Percentiles rank a stretch among this genome's conserved stretches.
These are phyloP conservation scores for Takashimella tepidaria DNA, from an alignment of 1,284 basidiomycete species.

Conservation along the genomic window DNA sequence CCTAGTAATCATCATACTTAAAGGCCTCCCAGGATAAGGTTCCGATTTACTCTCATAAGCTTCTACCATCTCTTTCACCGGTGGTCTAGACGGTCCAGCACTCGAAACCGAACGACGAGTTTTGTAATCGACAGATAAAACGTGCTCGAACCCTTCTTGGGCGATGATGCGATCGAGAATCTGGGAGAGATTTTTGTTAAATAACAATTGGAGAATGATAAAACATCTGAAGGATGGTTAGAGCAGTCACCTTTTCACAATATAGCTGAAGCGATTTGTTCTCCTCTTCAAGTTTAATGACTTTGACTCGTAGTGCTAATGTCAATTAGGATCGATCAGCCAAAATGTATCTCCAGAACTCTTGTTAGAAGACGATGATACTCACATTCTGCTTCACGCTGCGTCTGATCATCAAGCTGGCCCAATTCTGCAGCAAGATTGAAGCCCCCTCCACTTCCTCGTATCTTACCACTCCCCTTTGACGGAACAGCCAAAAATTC, in stretches of 20 bases:
- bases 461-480: neutral
- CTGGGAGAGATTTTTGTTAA: too few relatives aligned
- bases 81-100: neutral
- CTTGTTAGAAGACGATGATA: neutral
- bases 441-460: neutral
- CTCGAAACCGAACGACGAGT: conserved; percentile 25
- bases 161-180: conserved; percentile 93
- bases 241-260: conserved; percentile 69
- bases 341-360: neutral
- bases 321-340: neutral
- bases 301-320: neutral
- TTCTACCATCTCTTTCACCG: conserved; percentile 7
- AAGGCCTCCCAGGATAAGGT: conserved; percentile 11
- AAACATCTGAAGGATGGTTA: neutral
- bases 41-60: conserved; percentile 7
- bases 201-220: neutral
- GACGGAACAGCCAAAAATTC: neutral
- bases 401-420: neutral
- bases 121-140: conserved; percentile 79
- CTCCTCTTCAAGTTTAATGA: conserved; percentile 71
- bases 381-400: neutral
- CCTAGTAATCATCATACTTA: conserved; percentile 27
- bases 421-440: neutral
- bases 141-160: conserved; percentile 88
- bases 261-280: conserved; percentile 91